A percentile compares a stretch with the other conserved stretches of the same genome.
These are phyloP conservation scores for Termitomyces sp. DNA, from an alignment of 768 basidiomycete genomes.

Conservation along the genomic window DNA sequence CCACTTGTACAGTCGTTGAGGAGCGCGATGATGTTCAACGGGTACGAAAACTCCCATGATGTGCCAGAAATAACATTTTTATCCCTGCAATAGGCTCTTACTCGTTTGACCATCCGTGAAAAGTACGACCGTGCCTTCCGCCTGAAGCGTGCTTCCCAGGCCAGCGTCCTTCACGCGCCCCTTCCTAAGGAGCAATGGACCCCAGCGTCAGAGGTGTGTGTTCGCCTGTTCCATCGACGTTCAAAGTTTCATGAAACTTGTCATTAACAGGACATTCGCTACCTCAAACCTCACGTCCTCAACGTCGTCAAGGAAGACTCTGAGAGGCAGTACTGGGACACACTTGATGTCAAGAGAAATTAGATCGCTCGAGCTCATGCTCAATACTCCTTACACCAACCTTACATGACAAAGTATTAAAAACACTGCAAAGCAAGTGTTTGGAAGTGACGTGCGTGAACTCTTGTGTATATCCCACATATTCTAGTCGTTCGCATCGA, in stretches of 20 bases:
- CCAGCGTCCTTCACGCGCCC: constrained; percentile 70
- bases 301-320: constrained; percentile 68
- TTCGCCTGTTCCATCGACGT: neutral
- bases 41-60: constrained; percentile 34
- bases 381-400: neutral
- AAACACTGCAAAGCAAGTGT: neutral
- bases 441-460: neutral
- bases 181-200: constrained; percentile 83
- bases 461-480: neutral
- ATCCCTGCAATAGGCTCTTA: constrained; percentile 56
- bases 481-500: neutral
- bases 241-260: constrained; percentile 6
- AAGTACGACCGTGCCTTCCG: constrained; percentile 89
- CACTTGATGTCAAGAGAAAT: constrained; percentile 62
- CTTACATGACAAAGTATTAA: neutral
- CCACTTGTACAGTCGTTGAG: constrained; percentile 52
- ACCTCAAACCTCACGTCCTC: constrained; percentile 74
- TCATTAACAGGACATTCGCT: constrained; percentile 71
- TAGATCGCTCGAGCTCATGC: constrained; percentile 26
- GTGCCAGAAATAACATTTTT: neutral
- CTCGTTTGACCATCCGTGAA: constrained; percentile 73
- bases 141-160: constrained; percentile 77
- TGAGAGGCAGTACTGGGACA: constrained; percentile 83
- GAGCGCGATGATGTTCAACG: constrained; percentile 75
- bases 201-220: constrained; percentile 64